Percentiles rank a stretch among this genome's conserved stretches.
Evolutionary conservation across 441 rosid genomes (phyloP).

Genomic region (Theobroma grandiflorum): DNA sequence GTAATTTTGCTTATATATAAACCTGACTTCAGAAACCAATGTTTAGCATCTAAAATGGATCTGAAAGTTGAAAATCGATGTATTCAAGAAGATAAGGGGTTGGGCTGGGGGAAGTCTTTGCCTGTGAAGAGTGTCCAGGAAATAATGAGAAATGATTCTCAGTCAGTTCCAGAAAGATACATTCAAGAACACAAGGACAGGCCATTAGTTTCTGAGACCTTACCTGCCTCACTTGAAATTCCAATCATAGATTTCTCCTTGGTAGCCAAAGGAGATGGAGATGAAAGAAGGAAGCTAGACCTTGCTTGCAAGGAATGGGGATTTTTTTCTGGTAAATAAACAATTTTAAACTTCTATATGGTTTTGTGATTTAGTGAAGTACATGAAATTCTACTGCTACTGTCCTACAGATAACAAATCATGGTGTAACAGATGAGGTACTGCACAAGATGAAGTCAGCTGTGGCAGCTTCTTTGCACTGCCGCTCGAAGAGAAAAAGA

Average conservation of each 20-base stretch:
- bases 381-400: not conserved
- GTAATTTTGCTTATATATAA: not conserved
- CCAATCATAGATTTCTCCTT: conserved; percentile 34
- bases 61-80: not conserved
- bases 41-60: not conserved
- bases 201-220: not conserved
- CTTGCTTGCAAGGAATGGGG: conserved; percentile 41
- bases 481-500: not conserved
- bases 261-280: conserved; percentile 22
- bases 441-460: not conserved
- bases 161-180: conserved; percentile 32
- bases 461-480: not conserved
- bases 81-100: not conserved
- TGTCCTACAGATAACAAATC: not conserved
- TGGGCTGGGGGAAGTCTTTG: conserved; percentile 20
- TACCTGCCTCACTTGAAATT: conserved; percentile 6
- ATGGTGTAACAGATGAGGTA: not conserved
- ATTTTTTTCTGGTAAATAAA: conserved; percentile 40
- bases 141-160: conserved; percentile 22
- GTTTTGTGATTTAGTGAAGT: not conserved
- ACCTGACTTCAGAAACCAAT: not conserved
- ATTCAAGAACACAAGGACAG: conserved; percentile 26
- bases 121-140: conserved; percentile 38
- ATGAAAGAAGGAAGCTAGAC: conserved; percentile 30
- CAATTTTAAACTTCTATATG: not conserved